Base-by-base conservation (phyloP, 2,329 filamentous ascomycete species). In the Ophiostoma piceae region DNA sequence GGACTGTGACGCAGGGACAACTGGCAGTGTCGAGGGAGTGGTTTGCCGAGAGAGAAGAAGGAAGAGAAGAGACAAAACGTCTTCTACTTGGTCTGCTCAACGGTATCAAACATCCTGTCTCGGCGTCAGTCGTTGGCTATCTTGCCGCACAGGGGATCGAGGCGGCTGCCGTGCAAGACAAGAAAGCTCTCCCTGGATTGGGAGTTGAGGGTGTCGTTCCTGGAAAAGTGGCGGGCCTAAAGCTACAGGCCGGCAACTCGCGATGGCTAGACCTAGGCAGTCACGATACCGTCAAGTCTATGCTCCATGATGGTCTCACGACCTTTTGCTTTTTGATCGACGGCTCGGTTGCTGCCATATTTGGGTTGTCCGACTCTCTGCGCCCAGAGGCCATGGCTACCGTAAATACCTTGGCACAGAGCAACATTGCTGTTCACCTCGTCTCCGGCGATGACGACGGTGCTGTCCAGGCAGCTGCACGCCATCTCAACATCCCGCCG, bases 381-480 rank as follows among this genome's bases (percentile, higher is more conserved):
- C 51, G 51, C 51, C 51, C 51, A 2, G 51, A 57, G 19, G 51
- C 51, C 9, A n/a, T 14, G 16, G 22, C n/a, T 14, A 57, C 51
- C 9, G 26, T 57, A 0, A 9, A 22, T 2, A 11, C 8, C 22
- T 14, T 57, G n/a, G 22, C 22, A 16, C 1, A 57, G 3, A 26
- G 26, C 22, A 26, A 8, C 51, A 57, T 57, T 14, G 51, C 51
- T 26, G 51, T 57, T 26, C 51, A 57, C 11, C 22, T 57, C n/a
- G 22, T 57, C n/a, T 57, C 51, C 11, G 51, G 51, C 1, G 51
- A 57, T 5, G 51, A 57, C 22, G 51, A 57, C 51, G 51, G 51
- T 26, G 22, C 51, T 26, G 51, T 57, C 80, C 84, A 69, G 88
- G 85, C 71, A 1, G 73, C 83, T 0, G 82, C 83, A 1, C 41